Percentiles rank a stretch among this genome's conserved stretches.
phyloP scores from a whole-genome alignment of 164 flowering plant genomes.

The Sedum album region DNA sequence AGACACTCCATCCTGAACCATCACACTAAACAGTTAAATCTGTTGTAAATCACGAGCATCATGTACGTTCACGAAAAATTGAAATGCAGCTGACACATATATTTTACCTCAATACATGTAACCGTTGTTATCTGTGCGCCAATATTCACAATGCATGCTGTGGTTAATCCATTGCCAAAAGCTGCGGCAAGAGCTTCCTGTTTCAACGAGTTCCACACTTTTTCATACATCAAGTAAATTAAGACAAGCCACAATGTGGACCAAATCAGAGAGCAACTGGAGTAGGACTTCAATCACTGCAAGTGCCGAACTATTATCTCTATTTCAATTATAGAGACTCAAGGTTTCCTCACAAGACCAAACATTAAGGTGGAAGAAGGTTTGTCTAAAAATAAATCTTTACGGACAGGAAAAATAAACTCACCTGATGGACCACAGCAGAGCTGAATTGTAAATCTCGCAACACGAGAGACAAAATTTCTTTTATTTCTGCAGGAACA shows the following conservation, averaged over 20 bases:
- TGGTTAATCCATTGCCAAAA: slow-evolving; percentile 94
- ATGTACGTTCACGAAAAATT: not conserved
- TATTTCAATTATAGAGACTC: not conserved
- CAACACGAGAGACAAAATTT: slow-evolving; percentile 63
- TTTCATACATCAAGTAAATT: not conserved
- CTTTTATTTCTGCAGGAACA: slow-evolving; percentile 76
- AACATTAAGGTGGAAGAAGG: not conserved
- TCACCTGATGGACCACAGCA: slow-evolving; percentile 95
- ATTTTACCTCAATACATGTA: slow-evolving; percentile 78
- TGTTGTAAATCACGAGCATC: not conserved
- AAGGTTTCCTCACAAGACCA: not conserved
- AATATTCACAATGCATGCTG: slow-evolving; percentile 89
- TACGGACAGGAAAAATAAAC: not conserved
- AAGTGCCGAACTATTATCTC: not conserved
- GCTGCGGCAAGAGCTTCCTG: slow-evolving; percentile 97
- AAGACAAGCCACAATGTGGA: not conserved
- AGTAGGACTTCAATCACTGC: not conserved
- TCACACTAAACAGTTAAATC: not conserved
- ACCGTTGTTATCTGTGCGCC: slow-evolving; percentile 94
- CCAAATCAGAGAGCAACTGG: not conserved
- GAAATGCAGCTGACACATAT: not conserved
- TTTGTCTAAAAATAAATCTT: not conserved
- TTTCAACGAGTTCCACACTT: not conserved
- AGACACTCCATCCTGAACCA: slow-evolving; percentile 83
- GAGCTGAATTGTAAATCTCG: slow-evolving; percentile 70